Conservation (phyloP, 805 yeast species). For the Peterozyma toletana region DNA sequence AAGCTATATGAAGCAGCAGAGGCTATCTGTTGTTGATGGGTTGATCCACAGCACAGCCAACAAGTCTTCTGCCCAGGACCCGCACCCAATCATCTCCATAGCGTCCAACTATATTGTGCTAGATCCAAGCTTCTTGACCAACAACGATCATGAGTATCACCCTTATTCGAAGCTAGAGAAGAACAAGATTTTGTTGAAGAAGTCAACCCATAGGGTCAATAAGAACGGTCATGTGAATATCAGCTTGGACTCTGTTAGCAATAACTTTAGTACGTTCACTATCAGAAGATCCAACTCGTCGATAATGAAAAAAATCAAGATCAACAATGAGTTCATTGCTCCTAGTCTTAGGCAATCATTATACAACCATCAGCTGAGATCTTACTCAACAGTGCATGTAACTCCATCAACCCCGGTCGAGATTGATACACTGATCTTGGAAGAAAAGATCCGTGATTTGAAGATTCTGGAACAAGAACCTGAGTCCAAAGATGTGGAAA, state of each 20-base stretch:
- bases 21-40: conserved; percentile 19
- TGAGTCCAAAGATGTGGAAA: background rate
- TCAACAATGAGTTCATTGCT: conserved; percentile 12
- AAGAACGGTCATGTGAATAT: conserved; percentile 23
- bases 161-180: conserved; percentile 4
- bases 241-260: conserved; percentile 13
- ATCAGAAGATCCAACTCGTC: conserved; percentile 22
- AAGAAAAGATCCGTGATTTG: conserved; percentile 8
- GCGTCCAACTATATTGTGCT: conserved; percentile 21
- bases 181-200: conserved; percentile 16
- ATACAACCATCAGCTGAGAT: background rate
- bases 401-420: background rate
- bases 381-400: background rate
- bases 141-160: conserved; percentile 10
- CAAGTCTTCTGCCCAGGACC: conserved; percentile 13
- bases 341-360: conserved; percentile 5
- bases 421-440: background rate
- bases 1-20: conserved; percentile 21
- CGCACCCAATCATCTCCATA: conserved; percentile 15
- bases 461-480: background rate
- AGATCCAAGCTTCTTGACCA: conserved; percentile 13
- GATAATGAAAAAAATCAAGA: conserved; percentile 16
- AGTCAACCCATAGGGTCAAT: conserved; percentile 16
- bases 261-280: conserved; percentile 15
- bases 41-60: conserved; percentile 15